Percentiles rank a stretch among this genome's conserved stretches.
These are phyloP conservation scores for Penicillium sp. DNA, from an alignment of 2,329 filamentous ascomycete genomes.

Conservation along the genomic window DNA sequence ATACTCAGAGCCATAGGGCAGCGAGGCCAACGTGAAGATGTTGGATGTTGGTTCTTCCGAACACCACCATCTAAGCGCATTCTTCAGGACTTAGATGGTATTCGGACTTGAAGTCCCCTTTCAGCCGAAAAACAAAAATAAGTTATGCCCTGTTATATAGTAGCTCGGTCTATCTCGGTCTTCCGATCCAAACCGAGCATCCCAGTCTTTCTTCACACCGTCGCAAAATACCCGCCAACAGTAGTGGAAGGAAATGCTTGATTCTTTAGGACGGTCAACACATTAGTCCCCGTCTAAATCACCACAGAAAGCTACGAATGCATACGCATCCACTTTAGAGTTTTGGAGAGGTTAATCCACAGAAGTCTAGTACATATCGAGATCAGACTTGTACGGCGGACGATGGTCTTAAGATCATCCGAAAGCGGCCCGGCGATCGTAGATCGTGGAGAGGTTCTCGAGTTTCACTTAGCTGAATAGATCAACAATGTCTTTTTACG, in stretches of 20 bases:
- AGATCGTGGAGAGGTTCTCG: background rate
- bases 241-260: no score
- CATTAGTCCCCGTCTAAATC: no score
- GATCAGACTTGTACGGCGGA: background rate
- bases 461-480: background rate
- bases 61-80: no score
- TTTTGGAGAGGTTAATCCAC: background rate
- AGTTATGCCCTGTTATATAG: background rate
- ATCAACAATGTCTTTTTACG: background rate
- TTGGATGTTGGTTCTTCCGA: no score
- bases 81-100: no score
- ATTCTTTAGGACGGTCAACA: no score
- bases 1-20: no score
- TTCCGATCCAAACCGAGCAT: slow-evolving; percentile 22
- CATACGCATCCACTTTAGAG: background rate
- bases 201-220: slow-evolving; percentile 29
- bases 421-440: background rate
- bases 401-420: background rate
- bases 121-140: no score
- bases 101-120: no score
- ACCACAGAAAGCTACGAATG: background rate
- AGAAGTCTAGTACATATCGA: background rate
- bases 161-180: background rate
- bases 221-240: slow-evolving; percentile 25
- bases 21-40: no score